A percentile compares a stretch with the other conserved stretches of the same genome.
Conservation (phyloP, 1,284 basidiomycete species). For the Moniliella sp. region DNA sequence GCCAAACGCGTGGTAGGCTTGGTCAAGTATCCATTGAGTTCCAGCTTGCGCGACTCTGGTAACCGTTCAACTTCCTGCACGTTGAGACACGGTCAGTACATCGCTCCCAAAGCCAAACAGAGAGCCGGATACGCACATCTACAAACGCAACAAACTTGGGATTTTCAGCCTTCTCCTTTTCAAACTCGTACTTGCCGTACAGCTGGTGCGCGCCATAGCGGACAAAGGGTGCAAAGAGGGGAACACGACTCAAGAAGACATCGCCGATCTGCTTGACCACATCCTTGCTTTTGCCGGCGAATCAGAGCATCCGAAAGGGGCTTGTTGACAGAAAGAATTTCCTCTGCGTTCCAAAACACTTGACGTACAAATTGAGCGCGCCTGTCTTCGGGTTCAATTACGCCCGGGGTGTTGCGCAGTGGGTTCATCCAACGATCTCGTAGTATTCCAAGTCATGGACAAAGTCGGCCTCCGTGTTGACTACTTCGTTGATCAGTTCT, state of each 20-base stretch:
- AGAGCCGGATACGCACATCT: slow-evolving; percentile 40
- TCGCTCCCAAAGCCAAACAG: too few relatives aligned
- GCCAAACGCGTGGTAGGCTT: slow-evolving; percentile 93
- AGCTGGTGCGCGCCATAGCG: slow-evolving; percentile 87
- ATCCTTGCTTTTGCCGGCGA: slow-evolving; percentile 80
- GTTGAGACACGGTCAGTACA: too few relatives aligned
- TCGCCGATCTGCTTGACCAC: slow-evolving; percentile 81
- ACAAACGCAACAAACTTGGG: slow-evolving; percentile 86
- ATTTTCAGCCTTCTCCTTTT: slow-evolving; percentile 86
- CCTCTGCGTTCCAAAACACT: slow-evolving; percentile 93
- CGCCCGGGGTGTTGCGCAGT: slow-evolving; percentile 46
- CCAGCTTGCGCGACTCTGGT: slow-evolving; percentile 82
- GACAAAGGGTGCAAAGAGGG: slow-evolving; percentile 72
- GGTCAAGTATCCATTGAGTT: slow-evolving; percentile 84
- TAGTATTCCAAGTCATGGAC: slow-evolving; percentile 93
- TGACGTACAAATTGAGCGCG: slow-evolving; percentile 71
- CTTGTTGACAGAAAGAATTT: slow-evolving; percentile 75
- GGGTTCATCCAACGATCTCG: slow-evolving; percentile 90
- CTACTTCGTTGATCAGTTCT: slow-evolving; percentile 96
- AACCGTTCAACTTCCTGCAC: slow-evolving; percentile 55
- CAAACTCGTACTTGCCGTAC: slow-evolving; percentile 92
- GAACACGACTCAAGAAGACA: slow-evolving; percentile 66
- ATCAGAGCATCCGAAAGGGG: slow-evolving; percentile 74
- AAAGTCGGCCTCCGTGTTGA: slow-evolving; percentile 93
- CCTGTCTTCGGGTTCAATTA: slow-evolving; percentile 55